Evolutionary conservation across 2,329 filamentous ascomycete genomes (phyloP), one percentile per base, ranked within the genome.

Genomic region (Colletotrichum theobromicola): DNA sequence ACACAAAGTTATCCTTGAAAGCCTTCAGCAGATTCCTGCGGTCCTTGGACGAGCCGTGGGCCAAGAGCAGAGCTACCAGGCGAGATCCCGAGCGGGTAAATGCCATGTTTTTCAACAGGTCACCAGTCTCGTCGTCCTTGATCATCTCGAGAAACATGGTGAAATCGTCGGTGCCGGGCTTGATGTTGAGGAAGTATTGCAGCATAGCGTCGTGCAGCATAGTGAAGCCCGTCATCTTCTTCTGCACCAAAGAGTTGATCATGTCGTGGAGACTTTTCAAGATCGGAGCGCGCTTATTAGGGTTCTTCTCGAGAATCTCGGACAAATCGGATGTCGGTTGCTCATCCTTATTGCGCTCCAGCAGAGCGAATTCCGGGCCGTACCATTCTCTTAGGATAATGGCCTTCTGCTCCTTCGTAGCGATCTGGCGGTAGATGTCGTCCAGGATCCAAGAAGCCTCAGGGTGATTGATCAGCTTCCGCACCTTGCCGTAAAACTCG

Each of bases 151-250:
- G 86, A 81, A 98, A 98, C 79, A 98, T 95, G 35, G 89, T 94
- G 55, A 95, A 93, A 82, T 98, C 96, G 72, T 94, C 92, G 58
- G 93, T 94, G 5, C 94, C 95, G 6, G 91, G 87, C 77, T 94
- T 93, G 61, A 93, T 92, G 79, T 94, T 96, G 67, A 95, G 86
- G 85, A 96, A 98, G 85, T 98, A 99, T 83, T 99, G 96, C 74
- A 98, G 88, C 96, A 99, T 98, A 64, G 97, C 97, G 80, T 98
- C 97, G 84, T 99, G 97, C 24, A 99, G 91, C 90, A 99, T 97
- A 3, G 96, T 98, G 85, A 99, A 98, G 12, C 95, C 96, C 1
- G 95, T 97, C 86, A 97, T 93, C 86, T 97, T 97, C 90, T 99
- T 99, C 85, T 99, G 96, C 62, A 98, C 90, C 55, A 99, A 90